Evolutionary conservation across 257 asterid genomes (phyloP).

Genomic region (Eustoma russellianum): DNA sequence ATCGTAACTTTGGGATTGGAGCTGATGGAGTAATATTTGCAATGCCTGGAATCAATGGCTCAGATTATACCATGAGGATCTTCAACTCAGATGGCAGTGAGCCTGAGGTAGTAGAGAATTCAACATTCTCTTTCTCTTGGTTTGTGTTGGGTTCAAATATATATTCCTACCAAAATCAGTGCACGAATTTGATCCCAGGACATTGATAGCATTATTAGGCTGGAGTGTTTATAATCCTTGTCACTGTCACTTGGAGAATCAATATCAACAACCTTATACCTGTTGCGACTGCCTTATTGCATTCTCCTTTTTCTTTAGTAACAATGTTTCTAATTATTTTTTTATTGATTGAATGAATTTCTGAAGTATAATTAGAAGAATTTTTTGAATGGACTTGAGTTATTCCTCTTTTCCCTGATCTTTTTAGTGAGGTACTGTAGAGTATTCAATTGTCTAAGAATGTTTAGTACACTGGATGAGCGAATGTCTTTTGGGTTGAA

Average conservation of each 20-base stretch:
- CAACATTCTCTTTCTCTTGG: background rate
- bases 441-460: background rate
- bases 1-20: slow-evolving; percentile 88
- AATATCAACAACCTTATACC: too few species aligned
- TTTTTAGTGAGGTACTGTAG: background rate
- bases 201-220: too few species aligned
- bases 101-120: slow-evolving; percentile 60
- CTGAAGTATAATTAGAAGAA: too few species aligned
- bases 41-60: slow-evolving; percentile 67
- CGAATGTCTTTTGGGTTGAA: background rate
- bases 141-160: background rate
- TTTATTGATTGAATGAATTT: too few species aligned
- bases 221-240: too few species aligned
- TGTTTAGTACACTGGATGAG: background rate
- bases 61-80: slow-evolving; percentile 90
- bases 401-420: background rate
- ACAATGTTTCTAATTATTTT: too few species aligned
- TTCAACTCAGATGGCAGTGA: slow-evolving; percentile 95
- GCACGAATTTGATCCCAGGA: too few species aligned
- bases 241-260: too few species aligned
- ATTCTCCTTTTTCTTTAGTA: too few species aligned
- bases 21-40: slow-evolving; percentile 95
- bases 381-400: too few species aligned
- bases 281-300: background rate
- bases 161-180: too few species aligned